Percentiles rank a stretch among this genome's conserved stretches.
These are phyloP conservation scores for Cladosporium halotolerans DNA, from an alignment of 2,329 filamentous ascomycete species.

Conservation along the genomic window DNA sequence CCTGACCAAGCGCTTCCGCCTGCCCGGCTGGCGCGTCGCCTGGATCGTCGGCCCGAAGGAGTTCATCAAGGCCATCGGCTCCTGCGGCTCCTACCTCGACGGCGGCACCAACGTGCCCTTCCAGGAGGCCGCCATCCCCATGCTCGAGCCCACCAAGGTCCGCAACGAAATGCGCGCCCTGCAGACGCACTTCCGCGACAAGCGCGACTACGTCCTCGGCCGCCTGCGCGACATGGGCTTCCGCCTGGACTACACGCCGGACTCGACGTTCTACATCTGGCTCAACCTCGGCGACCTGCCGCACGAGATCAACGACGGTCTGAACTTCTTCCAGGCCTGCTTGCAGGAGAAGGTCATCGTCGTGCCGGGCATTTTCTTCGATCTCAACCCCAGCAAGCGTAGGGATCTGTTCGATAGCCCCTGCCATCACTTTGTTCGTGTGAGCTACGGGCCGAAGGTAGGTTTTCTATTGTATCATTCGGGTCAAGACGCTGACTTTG, in stretches of 20 bases:
- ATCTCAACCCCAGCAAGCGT: constrained; percentile 82
- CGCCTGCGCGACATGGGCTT: constrained; percentile 83
- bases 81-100: constrained; percentile 69
- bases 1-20: constrained; percentile 90
- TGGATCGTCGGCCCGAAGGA: constrained; percentile 96
- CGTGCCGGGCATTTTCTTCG: constrained; percentile 96
- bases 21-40: constrained; percentile 92
- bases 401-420: constrained; percentile 90
- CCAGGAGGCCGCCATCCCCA: constrained; percentile 85
- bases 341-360: constrained; percentile 92
- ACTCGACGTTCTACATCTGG: constrained; percentile 94
- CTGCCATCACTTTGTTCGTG: constrained; percentile 82
- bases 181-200: constrained; percentile 82
- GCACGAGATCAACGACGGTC: constrained; percentile 76
- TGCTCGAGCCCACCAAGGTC: constrained; percentile 83
- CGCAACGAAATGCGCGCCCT: constrained; percentile 81
- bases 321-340: constrained; percentile 96
- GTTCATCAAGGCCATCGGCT: constrained; percentile 88
- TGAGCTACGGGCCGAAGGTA: constrained; percentile 70
- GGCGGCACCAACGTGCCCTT: constrained; percentile 92
- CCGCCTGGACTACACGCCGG: constrained; percentile 68
- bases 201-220: constrained; percentile 83
- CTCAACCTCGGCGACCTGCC: constrained; percentile 61
- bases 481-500: background rate
- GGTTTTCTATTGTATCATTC: background rate